These are phyloP conservation scores for Allomyces javanicus DNA, from an alignment of 192 early-diverging fungal species.

Conservation along the genomic window DNA sequence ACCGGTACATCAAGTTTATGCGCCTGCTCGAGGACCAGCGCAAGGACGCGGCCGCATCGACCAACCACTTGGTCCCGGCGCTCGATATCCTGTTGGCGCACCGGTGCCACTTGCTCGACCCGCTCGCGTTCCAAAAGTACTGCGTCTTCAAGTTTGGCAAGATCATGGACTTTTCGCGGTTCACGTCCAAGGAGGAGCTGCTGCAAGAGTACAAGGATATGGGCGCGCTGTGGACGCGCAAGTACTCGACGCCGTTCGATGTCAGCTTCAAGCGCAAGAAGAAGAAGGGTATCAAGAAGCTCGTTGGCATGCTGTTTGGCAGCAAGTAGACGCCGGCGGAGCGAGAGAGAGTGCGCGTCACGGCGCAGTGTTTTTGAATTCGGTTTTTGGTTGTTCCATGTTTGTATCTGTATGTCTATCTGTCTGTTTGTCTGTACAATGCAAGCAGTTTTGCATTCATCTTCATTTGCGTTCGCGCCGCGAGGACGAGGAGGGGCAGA, in stretches of 20 bases:
- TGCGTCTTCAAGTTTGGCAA: neutral
- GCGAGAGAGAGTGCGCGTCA: too few relatives aligned
- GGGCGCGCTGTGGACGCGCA: neutral
- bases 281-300: neutral
- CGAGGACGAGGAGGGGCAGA: too few relatives aligned
- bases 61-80: neutral
- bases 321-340: too few relatives aligned
- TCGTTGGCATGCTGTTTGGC: too few relatives aligned
- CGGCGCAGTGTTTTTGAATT: too few relatives aligned
- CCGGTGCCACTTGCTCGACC: neutral
- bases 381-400: too few relatives aligned
- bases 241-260: constrained; percentile 1
- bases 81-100: neutral
- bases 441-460: too few relatives aligned
- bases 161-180: neutral
- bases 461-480: too few relatives aligned
- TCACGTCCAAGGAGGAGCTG: neutral
- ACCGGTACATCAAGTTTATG: constrained; percentile 1
- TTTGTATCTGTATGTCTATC: too few relatives aligned
- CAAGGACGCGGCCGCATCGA: too few relatives aligned
- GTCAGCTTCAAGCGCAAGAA: neutral
- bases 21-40: too few relatives aligned
- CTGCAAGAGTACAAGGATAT: neutral
- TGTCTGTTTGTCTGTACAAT: too few relatives aligned
- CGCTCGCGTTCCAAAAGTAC: neutral